Base-by-base conservation (phyloP, 768 basidiomycete genomes). In the Boletus huronensis region DNA sequence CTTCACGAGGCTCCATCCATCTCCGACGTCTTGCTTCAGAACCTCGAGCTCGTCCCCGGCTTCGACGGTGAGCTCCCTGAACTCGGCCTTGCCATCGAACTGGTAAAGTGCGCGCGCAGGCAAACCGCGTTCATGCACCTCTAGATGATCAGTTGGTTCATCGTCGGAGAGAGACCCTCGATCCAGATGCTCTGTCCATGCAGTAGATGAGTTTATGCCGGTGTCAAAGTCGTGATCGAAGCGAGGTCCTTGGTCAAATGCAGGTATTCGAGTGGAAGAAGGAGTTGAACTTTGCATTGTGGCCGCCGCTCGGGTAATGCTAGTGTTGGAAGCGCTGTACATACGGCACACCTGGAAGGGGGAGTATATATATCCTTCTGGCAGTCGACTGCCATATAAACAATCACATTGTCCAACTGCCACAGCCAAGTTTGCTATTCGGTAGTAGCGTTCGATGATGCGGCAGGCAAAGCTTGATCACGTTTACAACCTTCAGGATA, bases 1-100 rank as follows among this genome's bases (percentile, higher is more conserved):
- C 71, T 75, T 81, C 14, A 86, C 85, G 34, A 92, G 74, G 70
- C 90, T 90, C 90, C 90, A 91, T 6, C 89, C 90, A 58, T 90
- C 87, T 7, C 82, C 83, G 1, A 84, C 75, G 50, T 88, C 79
- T 56, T 88, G 87, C 58, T 81, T 85, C 47, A 93, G 63, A n/a
- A 90, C 73, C 45, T 84, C 81, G 21, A 93, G 67, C 57, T 79
- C 78, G 58, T 90, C 87, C 13, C 90, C 89, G 1, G 87, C 87
- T 52, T 76, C 75, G 17, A 90, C 81, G 7, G 67, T 75, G 23
- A 92, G 76, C 68, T 92, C 90, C 41, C 83, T 76, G 61, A 87
- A 90, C 61, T 90, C 87, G 0, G 79, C 71, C 66, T 88, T 86
- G 39, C 90, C 90, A 63, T 85, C 80, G 65, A 92, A 92, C 21